Evolutionary conservation across 306 rosid species (phyloP), one percentile per base, ranked within the genome.

Genomic region (Hylodesmum podocarpum): DNA sequence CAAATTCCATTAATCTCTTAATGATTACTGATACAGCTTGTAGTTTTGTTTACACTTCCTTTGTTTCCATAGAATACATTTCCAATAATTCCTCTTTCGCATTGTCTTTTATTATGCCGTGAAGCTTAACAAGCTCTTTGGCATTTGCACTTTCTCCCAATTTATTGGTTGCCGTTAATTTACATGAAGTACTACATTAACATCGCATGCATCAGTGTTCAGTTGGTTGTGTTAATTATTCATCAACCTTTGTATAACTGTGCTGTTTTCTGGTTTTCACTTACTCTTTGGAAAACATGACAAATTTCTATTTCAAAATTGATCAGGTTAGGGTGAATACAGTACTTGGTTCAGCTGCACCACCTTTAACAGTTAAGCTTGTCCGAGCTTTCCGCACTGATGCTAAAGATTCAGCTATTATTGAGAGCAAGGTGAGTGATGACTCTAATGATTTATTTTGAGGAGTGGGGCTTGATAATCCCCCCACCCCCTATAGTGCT

Each of bases 281-380:
- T 27, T 22, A 66, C 21, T 4, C 19, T 14, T 77, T 43, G 66
- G 33, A 39, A 46, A 67, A 54, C 61, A 53, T 73, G 73, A 66
- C 70, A 55, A 37, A 54, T 78, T 27, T 57, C 61, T 61, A 31
- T 70, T 70, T 40, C 36, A 51, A 82, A 65, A 82, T 75, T 57
- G 59, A 85, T 77, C 88, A 96, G 99, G 98, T 92, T 61, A 89
- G 83, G 89, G 97, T 96, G 43, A 89, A 65, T 84, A 92, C 97
- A 3, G 97, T 87, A 67, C 93, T 96, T 82, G 98, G 99, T 71
- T 93, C 98, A 82, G 83, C 82, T 88, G 93, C 94, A 41, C 98
- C 99, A 51, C 89, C 89, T 73, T 79, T 93, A 78, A 86, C 91
- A 12, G 99, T 92, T 86, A 96, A 89, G 84, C 86, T 96, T 71